phyloP scores from a whole-genome alignment of 2,329 filamentous ascomycete species.

The Epicoccum sorghinum region DNA sequence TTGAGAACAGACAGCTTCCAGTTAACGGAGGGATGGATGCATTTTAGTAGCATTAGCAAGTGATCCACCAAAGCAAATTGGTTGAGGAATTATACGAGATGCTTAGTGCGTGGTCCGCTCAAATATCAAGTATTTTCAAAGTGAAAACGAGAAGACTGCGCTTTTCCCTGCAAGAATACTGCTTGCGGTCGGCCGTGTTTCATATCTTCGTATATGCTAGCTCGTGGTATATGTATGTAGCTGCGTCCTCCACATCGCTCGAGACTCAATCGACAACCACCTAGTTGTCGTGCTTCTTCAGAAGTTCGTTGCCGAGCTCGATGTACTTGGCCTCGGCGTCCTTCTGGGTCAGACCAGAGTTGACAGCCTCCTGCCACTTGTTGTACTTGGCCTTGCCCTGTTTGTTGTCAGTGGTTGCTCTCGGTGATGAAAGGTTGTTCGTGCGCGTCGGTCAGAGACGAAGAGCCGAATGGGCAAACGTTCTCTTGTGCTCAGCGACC shows the following conservation, averaged over 20 bases:
- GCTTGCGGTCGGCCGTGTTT: constrained; percentile 12
- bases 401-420: constrained; percentile 6
- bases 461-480: background rate
- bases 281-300: constrained; percentile 69
- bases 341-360: constrained; percentile 66
- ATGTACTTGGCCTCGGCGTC: constrained; percentile 81
- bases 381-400: constrained; percentile 81
- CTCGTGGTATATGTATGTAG: constrained; percentile 3
- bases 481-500: background rate
- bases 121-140: too few relatives aligned
- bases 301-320: constrained; percentile 71
- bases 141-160: too few relatives aligned
- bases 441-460: background rate
- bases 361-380: constrained; percentile 74
- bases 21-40: too few relatives aligned
- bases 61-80: too few relatives aligned
- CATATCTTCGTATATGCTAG: constrained; percentile 13
- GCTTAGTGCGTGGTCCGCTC: too few relatives aligned
- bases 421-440: background rate
- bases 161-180: background rate
- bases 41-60: too few relatives aligned
- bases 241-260: background rate
- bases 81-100: too few relatives aligned
- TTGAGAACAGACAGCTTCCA: too few relatives aligned
- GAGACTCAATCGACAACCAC: background rate